Evolutionary conservation across 192 early-diverging fungal species (phyloP).

Genomic region (Chytriomyces hyalinus): DNA sequence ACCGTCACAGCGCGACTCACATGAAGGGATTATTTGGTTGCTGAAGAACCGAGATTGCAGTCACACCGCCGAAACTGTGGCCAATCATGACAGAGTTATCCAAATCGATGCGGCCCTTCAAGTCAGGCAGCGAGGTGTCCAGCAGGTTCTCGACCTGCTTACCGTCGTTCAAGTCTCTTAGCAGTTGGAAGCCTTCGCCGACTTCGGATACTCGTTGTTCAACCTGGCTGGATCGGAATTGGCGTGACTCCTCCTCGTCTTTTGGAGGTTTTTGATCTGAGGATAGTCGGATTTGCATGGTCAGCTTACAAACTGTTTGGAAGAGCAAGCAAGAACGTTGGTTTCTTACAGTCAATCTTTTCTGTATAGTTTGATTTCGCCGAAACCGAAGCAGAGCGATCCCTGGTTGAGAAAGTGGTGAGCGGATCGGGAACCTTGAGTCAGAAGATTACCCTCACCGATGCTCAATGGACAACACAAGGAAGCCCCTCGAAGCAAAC

Average conservation of each 20-base stretch:
- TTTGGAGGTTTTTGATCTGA: slow-evolving; percentile 6
- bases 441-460: neutral
- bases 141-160: slow-evolving; percentile 8
- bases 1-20: neutral
- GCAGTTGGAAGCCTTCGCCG: slow-evolving; percentile 12
- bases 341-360: neutral
- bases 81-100: slow-evolving; percentile 22
- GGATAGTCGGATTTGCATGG: neutral
- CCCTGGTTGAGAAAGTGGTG: neutral
- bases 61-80: slow-evolving; percentile 35
- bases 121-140: neutral
- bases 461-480: slow-evolving; percentile 30
- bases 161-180: slow-evolving; percentile 16
- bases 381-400: slow-evolving; percentile 20
- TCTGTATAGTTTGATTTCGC: slow-evolving; percentile 26
- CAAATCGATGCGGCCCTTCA: slow-evolving; percentile 31
- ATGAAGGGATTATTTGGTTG: neutral
- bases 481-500: slow-evolving; percentile 22
- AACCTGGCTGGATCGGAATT: slow-evolving; percentile 16
- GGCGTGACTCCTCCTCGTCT: neutral
- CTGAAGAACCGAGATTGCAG: slow-evolving; percentile 18
- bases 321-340: neutral
- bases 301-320: neutral
- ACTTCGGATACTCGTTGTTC: slow-evolving; percentile 29
- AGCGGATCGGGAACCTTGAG: neutral